These are phyloP conservation scores for Cyberlindnera mrakii DNA, from an alignment of 805 yeast species.

Conservation along the genomic window DNA sequence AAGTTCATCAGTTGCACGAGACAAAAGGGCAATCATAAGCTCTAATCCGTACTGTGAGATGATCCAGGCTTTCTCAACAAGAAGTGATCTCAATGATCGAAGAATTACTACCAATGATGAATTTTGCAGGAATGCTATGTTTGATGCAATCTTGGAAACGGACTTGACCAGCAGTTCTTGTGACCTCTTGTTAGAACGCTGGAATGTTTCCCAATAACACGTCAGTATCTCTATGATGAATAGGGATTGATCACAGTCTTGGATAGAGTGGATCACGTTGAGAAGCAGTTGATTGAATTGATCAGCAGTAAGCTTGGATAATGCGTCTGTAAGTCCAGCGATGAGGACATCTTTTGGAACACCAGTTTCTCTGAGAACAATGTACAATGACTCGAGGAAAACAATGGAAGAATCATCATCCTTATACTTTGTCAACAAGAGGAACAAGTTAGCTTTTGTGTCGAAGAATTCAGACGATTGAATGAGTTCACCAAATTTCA, in stretches of 20 bases:
- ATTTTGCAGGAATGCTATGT: constrained; percentile 1
- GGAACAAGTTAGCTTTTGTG: constrained; percentile 24
- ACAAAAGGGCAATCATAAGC: constrained; percentile 36
- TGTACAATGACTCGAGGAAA: constrained; percentile 29
- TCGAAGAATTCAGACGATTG: constrained; percentile 7
- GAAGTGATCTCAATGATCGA: constrained; percentile 31
- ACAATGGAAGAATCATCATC: constrained; percentile 15
- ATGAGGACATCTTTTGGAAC: constrained; percentile 9
- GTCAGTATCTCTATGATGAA: constrained; percentile 18
- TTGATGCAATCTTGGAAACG: constrained; percentile 9
- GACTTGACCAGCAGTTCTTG: constrained; percentile 10
- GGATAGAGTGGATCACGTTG: constrained; percentile 16
- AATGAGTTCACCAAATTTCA: constrained; percentile 10
- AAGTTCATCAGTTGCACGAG: constrained; percentile 20
- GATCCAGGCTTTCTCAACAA: constrained; percentile 48
- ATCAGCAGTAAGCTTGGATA: constrained; percentile 6
- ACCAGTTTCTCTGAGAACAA: constrained; percentile 25
- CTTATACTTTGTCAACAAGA: constrained; percentile 22
- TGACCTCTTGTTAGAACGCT: constrained; percentile 7
- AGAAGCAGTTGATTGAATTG: constrained; percentile 14
- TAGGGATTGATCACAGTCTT: constrained; percentile 11
- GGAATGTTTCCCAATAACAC: constrained; percentile 7
- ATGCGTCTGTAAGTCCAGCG: constrained; percentile 17
- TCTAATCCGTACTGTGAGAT: constrained; percentile 66
- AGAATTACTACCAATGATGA: neutral